Evolutionary conservation across 768 basidiomycete species (phyloP), one percentile per base, ranked within the genome.

Genomic region (Russula sp.): DNA sequence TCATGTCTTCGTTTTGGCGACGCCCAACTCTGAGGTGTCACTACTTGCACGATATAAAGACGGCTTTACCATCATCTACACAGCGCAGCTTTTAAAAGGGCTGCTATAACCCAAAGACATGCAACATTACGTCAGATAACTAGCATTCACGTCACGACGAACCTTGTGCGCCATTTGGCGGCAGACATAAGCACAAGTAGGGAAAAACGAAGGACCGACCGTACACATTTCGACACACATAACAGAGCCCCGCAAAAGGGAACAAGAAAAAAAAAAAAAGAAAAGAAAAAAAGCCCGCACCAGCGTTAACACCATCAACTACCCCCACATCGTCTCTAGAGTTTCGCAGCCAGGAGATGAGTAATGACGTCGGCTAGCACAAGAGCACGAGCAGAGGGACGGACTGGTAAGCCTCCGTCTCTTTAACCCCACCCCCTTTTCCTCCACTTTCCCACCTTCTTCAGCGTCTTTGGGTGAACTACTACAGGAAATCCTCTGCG

Each of bases 401-500:
- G 72, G 72, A 73, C 72, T 73, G 72, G 62, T 73, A 59, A 37
- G 64, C 65, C 69, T 66, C 68, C 61, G 42, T 55, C 68, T 63
- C 68, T 49, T 47, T 27, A 27, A 27, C 27, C 55, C 53, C n/a
- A 35, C 45, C 20, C 50, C 45, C 50, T 32, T 55, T 56, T 45
- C 27, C 34, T 51, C 50, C 47, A 55, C 57, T 45, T 27, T 48
- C 56, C 64, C 32, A 49, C 35, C 31, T 39, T 49, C 55, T 40
- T 56, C 61, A 35, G 32, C n/a, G 39, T 22, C 57, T 13, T 42
- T 16, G 2, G 27, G 13, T 52, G 47, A 59, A 54, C 68, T 74
- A 54, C 68, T 74, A 91, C 69, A 93, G 75, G 74, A 90, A 91
- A 73, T 94, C 92, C 74, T 93, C 91, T 37, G 92, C 92, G 67